Evolutionary conservation across 2,329 filamentous ascomycete species (phyloP).

Genomic region (Stachybotrys chartarum): DNA sequence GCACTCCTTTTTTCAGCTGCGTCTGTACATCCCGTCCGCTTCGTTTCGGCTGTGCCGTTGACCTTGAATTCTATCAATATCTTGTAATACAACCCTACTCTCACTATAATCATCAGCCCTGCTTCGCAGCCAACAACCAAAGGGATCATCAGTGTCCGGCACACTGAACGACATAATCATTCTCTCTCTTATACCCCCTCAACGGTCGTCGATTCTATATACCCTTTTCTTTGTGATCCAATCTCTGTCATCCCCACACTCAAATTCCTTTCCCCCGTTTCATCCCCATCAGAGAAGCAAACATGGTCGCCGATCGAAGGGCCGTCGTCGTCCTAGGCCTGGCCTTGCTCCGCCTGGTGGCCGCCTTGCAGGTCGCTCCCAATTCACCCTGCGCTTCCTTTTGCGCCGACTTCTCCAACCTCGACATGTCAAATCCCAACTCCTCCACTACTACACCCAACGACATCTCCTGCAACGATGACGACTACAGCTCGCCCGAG

Average conservation of each 20-base stretch:
- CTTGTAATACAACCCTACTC: background rate
- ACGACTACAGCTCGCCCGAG: slow-evolving; percentile 26
- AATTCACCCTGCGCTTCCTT: slow-evolving; percentile 46
- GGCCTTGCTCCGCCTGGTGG: slow-evolving; percentile 17
- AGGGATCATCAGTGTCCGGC: background rate
- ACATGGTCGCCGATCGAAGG: background rate
- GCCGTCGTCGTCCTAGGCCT: slow-evolving; percentile 3
- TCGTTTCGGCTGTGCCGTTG: slow-evolving; percentile 1
- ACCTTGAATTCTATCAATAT: background rate
- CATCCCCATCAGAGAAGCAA: background rate
- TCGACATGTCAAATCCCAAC: slow-evolving; percentile 36
- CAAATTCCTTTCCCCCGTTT: background rate
- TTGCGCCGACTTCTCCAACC: slow-evolving; percentile 35
- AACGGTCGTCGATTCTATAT: background rate
- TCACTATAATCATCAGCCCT: background rate
- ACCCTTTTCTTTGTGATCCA: background rate
- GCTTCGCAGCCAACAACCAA: background rate
- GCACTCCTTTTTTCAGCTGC: background rate
- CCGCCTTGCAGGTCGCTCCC: slow-evolving; percentile 41
- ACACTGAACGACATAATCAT: background rate
- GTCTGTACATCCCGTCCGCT: background rate
- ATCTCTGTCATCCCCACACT: background rate
- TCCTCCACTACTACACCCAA: slow-evolving; percentile 35
- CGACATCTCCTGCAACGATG: slow-evolving; percentile 42
- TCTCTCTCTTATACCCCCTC: background rate